Evolutionary conservation across 495 filamentous ascomycete genomes (phyloP), one percentile per base, ranked within the genome.

Genomic region (Hyaloscypha hepaticicola): DNA sequence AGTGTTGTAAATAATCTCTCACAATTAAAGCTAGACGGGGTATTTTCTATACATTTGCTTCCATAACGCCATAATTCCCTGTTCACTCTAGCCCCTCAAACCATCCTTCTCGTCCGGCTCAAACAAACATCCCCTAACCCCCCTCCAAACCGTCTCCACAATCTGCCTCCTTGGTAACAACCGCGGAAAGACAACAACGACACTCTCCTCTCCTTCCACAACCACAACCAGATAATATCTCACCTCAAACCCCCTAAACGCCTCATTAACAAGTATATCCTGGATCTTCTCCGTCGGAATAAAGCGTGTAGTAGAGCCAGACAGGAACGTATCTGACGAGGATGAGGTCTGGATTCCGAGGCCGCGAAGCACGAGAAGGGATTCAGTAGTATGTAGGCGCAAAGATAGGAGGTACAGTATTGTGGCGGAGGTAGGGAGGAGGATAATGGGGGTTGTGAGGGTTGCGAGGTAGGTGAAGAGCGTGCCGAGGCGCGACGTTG

Each of bases 261-360:
- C 95, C 75, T 99, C 95, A 75, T 97, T 92, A 52, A 99, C 90
- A 61, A 97, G 83, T 62, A 98, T 88, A 76, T 98, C 95, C 60
- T 90, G 88, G 48, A 98, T 96, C 72, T 90, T 85, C 2, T 87
- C 90, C 1, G 95, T 97, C 5, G 96, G 95, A 31, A 99, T 98
- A 72, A 98, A 99, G 63, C 93, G 80, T 60, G 92, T 92, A 16
- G 83, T 80, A n/a, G 83, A 77, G 4, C 73, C 69, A 3, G 82
- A 80, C 16, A 93, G 82, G 63, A 88, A 87, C 19, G 84, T 86
- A 1, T 80, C 71, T 27, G 85, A 86, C 24, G 83, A 85, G 0
- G 88, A 90, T 5, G 84, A 85, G 4, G 92, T 98, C 74, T 99
- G 95, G 61, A 99, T 90, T 3, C 95, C 95, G 19, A 99, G 82